Conservation (phyloP, 1,284 basidiomycete genomes). For the Spongiforma sp. region DNA sequence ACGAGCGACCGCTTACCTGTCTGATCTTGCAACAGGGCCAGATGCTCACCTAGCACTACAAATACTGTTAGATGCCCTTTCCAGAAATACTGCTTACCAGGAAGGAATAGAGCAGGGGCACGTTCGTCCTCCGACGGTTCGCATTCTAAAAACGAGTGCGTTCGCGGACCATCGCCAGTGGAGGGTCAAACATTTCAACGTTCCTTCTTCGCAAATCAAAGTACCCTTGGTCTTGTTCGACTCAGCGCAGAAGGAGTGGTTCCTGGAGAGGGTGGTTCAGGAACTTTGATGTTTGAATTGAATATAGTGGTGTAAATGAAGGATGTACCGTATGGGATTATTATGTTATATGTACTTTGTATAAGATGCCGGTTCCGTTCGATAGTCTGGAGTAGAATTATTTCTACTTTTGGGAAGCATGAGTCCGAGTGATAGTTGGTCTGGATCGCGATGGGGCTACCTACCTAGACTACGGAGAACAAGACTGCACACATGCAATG, state of each 20-base stretch:
- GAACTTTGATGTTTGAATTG: slow-evolving; percentile 10
- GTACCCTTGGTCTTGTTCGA: slow-evolving; percentile 20
- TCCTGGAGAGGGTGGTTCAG: slow-evolving; percentile 11
- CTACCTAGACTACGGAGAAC: no score
- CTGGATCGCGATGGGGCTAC: no score
- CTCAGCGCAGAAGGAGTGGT: slow-evolving; percentile 13
- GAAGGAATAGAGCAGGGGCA: slow-evolving; percentile 4
- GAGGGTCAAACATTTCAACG: slow-evolving; percentile 9
- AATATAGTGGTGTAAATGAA: no score
- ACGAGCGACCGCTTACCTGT: background rate
- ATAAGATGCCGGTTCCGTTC: no score
- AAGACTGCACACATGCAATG: no score
- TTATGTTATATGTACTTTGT: no score
- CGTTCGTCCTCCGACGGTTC: slow-evolving; percentile 18
- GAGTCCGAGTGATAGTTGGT: no score
- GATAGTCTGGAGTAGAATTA: no score
- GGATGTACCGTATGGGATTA: no score
- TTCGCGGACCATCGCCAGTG: slow-evolving; percentile 25
- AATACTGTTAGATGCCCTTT: slow-evolving; percentile 13
- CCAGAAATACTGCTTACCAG: background rate
- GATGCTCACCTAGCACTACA: slow-evolving; percentile 3
- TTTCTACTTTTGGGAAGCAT: no score
- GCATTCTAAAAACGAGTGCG: slow-evolving; percentile 20
- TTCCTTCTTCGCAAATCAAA: slow-evolving; percentile 20
- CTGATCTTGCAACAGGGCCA: slow-evolving; percentile 5